Conservation (phyloP, 768 basidiomycete species). For the Termitomyces sp. region DNA sequence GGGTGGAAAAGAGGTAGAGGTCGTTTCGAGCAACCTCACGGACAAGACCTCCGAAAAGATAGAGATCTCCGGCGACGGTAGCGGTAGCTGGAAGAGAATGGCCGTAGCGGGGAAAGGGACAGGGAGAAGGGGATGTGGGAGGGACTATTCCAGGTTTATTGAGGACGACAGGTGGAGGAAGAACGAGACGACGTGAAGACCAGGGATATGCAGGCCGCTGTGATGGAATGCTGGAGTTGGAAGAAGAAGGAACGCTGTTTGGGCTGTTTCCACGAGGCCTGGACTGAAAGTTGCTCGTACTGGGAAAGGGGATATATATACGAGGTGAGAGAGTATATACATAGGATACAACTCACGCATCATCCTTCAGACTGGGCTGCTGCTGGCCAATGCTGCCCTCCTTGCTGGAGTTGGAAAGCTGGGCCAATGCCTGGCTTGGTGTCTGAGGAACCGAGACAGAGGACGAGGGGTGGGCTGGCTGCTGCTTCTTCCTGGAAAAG, state of each 20-base stretch:
- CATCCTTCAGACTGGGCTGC: slow-evolving; percentile 11
- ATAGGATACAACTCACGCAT: slow-evolving; percentile 30
- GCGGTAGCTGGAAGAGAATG: slow-evolving; percentile 84
- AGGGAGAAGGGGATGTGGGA: slow-evolving; percentile 70
- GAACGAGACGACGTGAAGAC: slow-evolving; percentile 69
- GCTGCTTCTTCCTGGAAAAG: slow-evolving; percentile 86
- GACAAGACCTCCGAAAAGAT: slow-evolving; percentile 96
- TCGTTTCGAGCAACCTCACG: slow-evolving; percentile 89
- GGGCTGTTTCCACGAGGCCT: slow-evolving; percentile 18
- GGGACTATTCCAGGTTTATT: slow-evolving; percentile 61
- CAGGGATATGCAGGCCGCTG: slow-evolving; percentile 74
- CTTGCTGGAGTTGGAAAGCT: slow-evolving; percentile 37
- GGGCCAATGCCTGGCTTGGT: slow-evolving; percentile 66
- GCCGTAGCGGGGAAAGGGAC: slow-evolving; percentile 95
- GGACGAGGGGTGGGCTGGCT: slow-evolving; percentile 40
- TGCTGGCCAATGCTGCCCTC: slow-evolving; percentile 10
- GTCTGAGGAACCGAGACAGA: slow-evolving; percentile 59
- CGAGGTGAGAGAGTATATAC: neutral
- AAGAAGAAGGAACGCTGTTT: neutral
- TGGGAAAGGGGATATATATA: neutral
- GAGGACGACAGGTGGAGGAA: slow-evolving; percentile 65
- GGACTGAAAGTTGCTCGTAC: slow-evolving; percentile 13
- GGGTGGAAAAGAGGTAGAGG: slow-evolving; percentile 83
- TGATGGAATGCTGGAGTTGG: slow-evolving; percentile 16
- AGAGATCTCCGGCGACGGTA: slow-evolving; percentile 83